Conservation (phyloP, 352 stramenopile genomes). For the Aphanomyces invadans region DNA sequence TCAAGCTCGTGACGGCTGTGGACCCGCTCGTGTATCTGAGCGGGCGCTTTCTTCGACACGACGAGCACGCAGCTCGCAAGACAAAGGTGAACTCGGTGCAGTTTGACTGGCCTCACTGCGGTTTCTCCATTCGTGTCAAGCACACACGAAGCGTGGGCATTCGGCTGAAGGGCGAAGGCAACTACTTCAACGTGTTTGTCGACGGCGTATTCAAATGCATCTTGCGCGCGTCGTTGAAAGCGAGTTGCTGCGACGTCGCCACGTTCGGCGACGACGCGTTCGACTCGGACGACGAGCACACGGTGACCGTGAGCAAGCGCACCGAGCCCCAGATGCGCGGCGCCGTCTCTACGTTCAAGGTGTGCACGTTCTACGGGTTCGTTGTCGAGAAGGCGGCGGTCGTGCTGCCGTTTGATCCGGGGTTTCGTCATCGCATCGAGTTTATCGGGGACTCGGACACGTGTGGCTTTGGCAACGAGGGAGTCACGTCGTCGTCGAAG, state of each 20-base stretch:
- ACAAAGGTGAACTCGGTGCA: conserved; percentile 83
- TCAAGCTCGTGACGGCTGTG: conserved; percentile 50
- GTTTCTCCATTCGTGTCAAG: conserved; percentile 54
- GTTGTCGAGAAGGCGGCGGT: conserved; percentile 64
- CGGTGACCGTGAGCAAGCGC: conserved; percentile 65
- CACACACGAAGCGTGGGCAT: conserved; percentile 58
- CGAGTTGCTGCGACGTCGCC: conserved; percentile 68
- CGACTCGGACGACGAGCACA: conserved; percentile 40
- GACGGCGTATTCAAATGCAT: conserved; percentile 65
- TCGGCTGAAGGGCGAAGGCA: conserved; percentile 81
- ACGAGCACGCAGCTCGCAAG: conserved; percentile 42
- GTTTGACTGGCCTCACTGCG: conserved; percentile 74
- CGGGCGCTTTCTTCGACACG: conserved; percentile 66
- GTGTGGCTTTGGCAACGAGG: conserved; percentile 80
- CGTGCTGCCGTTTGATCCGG: conserved; percentile 36
- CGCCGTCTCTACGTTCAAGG: conserved; percentile 82
- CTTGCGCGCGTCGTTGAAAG: conserved; percentile 60
- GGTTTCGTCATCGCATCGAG: conserved; percentile 53
- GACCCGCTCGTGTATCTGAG: conserved; percentile 65
- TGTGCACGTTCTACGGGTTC: conserved; percentile 85
- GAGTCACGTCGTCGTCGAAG: conserved; percentile 57
- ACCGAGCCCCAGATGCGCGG: conserved; percentile 80
- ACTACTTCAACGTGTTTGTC: conserved; percentile 86
- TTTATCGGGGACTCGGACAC: conserved; percentile 83
- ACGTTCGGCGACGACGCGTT: conserved; percentile 18